Conservation (phyloP, 495 filamentous ascomycete genomes). For the Elaphomyces granulatus region DNA sequence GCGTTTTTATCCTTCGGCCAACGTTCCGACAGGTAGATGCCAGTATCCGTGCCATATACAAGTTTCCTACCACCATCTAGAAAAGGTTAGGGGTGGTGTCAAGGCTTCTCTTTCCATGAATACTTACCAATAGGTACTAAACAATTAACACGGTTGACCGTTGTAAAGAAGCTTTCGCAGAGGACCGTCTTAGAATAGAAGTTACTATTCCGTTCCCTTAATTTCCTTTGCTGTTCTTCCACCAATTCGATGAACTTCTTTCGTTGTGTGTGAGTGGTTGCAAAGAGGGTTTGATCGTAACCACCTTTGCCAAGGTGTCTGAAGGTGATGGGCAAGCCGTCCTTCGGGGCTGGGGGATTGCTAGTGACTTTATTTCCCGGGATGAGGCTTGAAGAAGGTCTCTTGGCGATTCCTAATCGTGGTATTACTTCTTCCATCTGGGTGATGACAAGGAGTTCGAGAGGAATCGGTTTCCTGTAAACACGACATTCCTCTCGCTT, state of each 20-base stretch:
- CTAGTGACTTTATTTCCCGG: constrained; percentile 48
- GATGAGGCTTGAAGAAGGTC: constrained; percentile 78
- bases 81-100: constrained; percentile 17
- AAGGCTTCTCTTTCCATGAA: background rate
- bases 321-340: constrained; percentile 95
- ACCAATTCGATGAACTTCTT: constrained; percentile 96
- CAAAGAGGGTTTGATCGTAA: constrained; percentile 86
- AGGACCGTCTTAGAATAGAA: constrained; percentile 87
- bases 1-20: constrained; percentile 66
- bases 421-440: constrained; percentile 96
- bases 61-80: constrained; percentile 88
- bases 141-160: constrained; percentile 76
- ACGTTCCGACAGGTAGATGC: constrained; percentile 82
- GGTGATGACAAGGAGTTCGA: constrained; percentile 84
- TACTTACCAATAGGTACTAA: constrained; percentile 71
- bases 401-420: constrained; percentile 60
- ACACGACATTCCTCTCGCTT: constrained; percentile 91
- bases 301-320: constrained; percentile 92
- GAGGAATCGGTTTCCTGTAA: constrained; percentile 87
- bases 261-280: constrained; percentile 59
- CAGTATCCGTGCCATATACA: constrained; percentile 83
- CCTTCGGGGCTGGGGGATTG: constrained; percentile 41
- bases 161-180: constrained; percentile 70
- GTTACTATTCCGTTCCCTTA: constrained; percentile 68
- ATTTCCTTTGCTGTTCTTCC: constrained; percentile 71